Base-by-base conservation (phyloP, 129 eudicot species). In the Flaveria robusta region DNA sequence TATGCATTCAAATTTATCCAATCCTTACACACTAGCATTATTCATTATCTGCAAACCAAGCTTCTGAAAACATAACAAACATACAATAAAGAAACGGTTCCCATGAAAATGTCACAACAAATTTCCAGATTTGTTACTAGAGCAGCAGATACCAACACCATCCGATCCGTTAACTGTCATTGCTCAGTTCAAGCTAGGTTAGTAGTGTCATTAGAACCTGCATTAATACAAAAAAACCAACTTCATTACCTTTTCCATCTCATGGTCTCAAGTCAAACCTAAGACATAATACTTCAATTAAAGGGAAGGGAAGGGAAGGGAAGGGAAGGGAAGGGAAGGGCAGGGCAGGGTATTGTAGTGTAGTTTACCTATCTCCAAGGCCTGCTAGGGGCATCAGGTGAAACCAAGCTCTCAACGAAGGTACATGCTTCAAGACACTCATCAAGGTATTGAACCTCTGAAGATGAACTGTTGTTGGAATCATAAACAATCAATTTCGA, bases 401-500 rank as follows among this genome's bases (percentile, higher is more conserved):
- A 81, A 42, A 83, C 86, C 10, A 88, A 74, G 43, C 89, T 88
- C 81, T 88, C 89, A 55, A 83, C 66, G 26, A 69, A 85, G 58
- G 76, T 18, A 45, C 64, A 41, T 1, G 79, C 89, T 43, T 81
- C 84, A 58, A 79, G 60, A 63, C 83, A 82, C 34, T 47, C 18
- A 39, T 8, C 68, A 13, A 77, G 43, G 47, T 87, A 63, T 12
- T 50, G 58, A 14, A 81, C 51, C 68, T 77, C 74, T 1, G 68
- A 72, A 37, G 68, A 74, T 5, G 64, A 45, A 34, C 60, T 59
- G 45, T 55, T 71, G 66, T 58, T 71, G n/a, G 84, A 71, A 83
- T 83, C 75, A 66, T 77, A 88, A 14, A 88, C 39, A 7, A 77
- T n/a, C 3, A 85, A 34, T 0, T n/a, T 19, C 3, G 67, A 59